phyloP scores from a whole-genome alignment of 352 stramenopile species.

The Globisporangium okanoganense region DNA sequence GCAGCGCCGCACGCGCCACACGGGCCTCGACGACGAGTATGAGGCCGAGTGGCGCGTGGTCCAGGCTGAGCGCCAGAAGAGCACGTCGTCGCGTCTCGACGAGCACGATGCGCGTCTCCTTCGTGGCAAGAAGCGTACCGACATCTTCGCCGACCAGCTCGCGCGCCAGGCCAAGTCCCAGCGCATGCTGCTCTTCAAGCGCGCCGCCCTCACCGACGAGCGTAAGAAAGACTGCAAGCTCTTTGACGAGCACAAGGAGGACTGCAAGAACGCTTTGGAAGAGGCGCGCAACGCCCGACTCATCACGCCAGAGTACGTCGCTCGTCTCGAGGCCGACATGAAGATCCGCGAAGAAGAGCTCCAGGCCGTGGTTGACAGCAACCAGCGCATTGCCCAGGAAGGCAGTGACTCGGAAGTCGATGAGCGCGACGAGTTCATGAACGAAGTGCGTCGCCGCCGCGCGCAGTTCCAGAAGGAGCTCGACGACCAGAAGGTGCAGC shows the following conservation, averaged over 20 bases:
- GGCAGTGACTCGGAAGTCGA: constrained; percentile 69
- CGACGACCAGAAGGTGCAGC: constrained; percentile 67
- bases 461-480: constrained; percentile 84
- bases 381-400: constrained; percentile 79
- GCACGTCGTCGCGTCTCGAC: constrained; percentile 58
- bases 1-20: constrained; percentile 68
- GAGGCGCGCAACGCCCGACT: constrained; percentile 60
- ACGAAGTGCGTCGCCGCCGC: constrained; percentile 74
- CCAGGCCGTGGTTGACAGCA: constrained; percentile 74
- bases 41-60: constrained; percentile 83
- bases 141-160: constrained; percentile 80
- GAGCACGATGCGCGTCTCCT: constrained; percentile 66
- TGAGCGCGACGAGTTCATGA: constrained; percentile 87
- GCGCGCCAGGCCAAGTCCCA: constrained; percentile 77
- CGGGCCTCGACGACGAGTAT: constrained; percentile 77
- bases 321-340: constrained; percentile 81
- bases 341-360: constrained; percentile 76
- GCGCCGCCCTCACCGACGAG: constrained; percentile 78
- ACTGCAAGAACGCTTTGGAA: constrained; percentile 75
- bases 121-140: constrained; percentile 81
- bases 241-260: constrained; percentile 83
- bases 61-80: constrained; percentile 55
- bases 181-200: constrained; percentile 87
- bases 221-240: constrained; percentile 75
- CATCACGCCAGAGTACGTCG: constrained; percentile 84